Percentiles rank a stretch among this genome's conserved stretches.
phyloP scores from a whole-genome alignment of 305 asterid genomes.

The Fraxinus baroniana region DNA sequence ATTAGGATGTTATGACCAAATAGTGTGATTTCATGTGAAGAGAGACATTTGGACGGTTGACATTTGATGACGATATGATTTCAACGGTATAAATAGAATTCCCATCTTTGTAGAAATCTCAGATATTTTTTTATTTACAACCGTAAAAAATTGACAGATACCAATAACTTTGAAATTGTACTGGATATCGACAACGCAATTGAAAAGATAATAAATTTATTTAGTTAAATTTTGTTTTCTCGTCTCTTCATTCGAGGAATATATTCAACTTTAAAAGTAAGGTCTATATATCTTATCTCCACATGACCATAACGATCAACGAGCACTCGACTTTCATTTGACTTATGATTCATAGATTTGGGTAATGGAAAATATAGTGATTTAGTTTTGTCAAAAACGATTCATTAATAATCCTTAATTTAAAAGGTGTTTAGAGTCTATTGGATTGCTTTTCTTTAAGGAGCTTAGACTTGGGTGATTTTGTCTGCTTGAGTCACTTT shows the following conservation, averaged over 20 bases:
- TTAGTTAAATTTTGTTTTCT: no score
- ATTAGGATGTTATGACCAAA: not conserved
- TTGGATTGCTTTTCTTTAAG: not conserved
- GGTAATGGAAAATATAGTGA: no score
- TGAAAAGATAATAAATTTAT: not conserved
- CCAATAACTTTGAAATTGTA: not conserved
- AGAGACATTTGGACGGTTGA: slow-evolving; percentile 34
- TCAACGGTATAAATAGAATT: not conserved
- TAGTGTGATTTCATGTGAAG: slow-evolving; percentile 14
- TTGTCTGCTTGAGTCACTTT: not conserved
- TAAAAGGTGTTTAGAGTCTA: not conserved
- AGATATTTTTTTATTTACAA: not conserved
- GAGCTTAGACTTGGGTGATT: not conserved
- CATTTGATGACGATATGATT: slow-evolving; percentile 14
- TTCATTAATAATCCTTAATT: not conserved
- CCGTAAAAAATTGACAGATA: not conserved
- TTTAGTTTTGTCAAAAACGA: not conserved
- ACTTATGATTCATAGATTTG: not conserved
- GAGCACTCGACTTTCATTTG: not conserved
- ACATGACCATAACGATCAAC: not conserved
- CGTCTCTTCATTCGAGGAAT: not conserved
- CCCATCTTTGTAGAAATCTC: not conserved
- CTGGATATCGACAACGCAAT: not conserved
- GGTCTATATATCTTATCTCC: no score
- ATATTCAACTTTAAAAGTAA: not conserved